A percentile compares a stretch with the other conserved stretches of the same genome.
phyloP scores from a whole-genome alignment of 768 basidiomycete genomes.

The Dentipellis sp. region DNA sequence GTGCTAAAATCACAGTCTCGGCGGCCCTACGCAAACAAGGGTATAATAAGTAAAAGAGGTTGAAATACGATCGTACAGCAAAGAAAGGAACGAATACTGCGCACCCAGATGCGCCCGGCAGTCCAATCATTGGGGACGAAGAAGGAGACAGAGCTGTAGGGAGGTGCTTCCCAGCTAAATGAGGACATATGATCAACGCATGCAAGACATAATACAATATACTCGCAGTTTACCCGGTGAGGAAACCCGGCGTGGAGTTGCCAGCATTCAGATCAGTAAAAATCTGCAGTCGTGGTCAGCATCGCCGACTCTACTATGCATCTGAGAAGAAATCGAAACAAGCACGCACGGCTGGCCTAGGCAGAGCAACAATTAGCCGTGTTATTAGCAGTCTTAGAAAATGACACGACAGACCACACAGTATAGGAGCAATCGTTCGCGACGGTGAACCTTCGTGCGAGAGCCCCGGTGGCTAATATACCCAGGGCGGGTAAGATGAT shows the following conservation, averaged over 20 bases:
- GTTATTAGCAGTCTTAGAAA: background rate
- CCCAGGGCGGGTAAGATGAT: no score
- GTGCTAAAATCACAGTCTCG: conserved; percentile 17
- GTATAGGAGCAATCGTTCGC: background rate
- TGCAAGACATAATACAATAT: background rate
- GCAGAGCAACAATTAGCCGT: background rate
- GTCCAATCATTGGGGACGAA: conserved; percentile 18
- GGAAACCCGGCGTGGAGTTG: conserved; percentile 1
- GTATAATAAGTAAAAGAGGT: background rate
- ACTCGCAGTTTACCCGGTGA: conserved; percentile 3
- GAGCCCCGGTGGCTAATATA: no score
- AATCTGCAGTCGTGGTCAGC: background rate
- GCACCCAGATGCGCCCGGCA: conserved; percentile 18
- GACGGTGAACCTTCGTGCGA: background rate
- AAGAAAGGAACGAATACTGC: background rate
- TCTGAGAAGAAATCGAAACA: background rate
- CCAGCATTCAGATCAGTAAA: conserved; percentile 7
- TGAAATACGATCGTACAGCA: no score
- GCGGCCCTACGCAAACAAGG: conserved; percentile 11
- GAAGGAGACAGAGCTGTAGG: conserved; percentile 11
- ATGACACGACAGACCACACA: background rate
- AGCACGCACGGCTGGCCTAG: background rate
- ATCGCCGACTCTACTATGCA: background rate
- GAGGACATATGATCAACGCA: background rate
- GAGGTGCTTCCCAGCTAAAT: conserved; percentile 13